Percentiles rank a stretch among this genome's conserved stretches.
Evolutionary conservation across 1,284 basidiomycete species (phyloP).

Genomic region (Boletellus sp.): DNA sequence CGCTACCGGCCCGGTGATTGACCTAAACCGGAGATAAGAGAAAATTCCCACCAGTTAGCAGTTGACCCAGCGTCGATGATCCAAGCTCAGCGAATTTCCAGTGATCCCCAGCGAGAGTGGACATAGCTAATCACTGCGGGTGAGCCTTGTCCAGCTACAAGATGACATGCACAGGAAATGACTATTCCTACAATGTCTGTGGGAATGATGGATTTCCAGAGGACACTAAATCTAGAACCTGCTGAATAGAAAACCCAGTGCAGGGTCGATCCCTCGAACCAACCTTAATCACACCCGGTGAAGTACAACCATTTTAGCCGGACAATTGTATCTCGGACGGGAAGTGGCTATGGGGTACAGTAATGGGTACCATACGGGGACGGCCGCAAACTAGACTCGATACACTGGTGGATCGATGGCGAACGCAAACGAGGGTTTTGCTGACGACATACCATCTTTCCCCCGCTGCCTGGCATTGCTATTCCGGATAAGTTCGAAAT

Average conservation of each 20-base stretch:
- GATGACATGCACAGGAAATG: too few species aligned
- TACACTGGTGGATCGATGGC: too few species aligned
- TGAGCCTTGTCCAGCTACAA: too few species aligned
- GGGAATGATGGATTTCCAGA: neutral
- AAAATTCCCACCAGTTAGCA: neutral
- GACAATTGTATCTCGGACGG: neutral
- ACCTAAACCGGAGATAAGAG: constrained; percentile 5
- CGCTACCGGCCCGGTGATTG: constrained; percentile 9
- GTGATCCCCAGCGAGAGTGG: neutral
- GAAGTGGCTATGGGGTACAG: constrained; percentile 6
- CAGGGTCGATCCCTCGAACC: too few species aligned
- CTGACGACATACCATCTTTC: neutral
- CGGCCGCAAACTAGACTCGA: too few species aligned
- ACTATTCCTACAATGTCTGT: too few species aligned
- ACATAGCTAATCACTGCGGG: neutral
- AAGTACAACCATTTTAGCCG: constrained; percentile 1
- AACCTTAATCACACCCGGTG: too few species aligned
- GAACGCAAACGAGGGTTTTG: neutral
- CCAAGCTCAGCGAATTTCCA: neutral
- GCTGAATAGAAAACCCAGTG: too few species aligned
- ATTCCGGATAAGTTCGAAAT: neutral
- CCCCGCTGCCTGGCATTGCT: neutral
- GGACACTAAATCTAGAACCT: too few species aligned
- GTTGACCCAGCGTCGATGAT: neutral
- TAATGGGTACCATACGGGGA: too few species aligned